Base-by-base conservation (phyloP, 257 asterid species). In the Hygrophila difformis region DNA sequence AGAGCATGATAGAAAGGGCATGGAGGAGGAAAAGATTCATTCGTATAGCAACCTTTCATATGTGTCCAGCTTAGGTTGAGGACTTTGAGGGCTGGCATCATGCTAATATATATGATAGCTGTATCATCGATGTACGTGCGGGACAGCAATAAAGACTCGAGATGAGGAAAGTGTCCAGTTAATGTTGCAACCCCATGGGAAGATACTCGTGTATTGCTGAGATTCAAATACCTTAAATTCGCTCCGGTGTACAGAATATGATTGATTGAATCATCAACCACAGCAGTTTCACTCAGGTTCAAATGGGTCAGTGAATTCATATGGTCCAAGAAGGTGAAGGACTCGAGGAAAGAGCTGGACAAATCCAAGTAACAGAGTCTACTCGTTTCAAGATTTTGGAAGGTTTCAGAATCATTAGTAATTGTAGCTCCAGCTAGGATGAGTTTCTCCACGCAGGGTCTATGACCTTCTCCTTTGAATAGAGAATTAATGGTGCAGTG, bases 141-240 rank as follows among this genome's bases (percentile, higher is more conserved):
- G 10, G 84, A 72, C 63, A 89, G 48, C 45, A 70, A 36, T 48
- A 89, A 45, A 11, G 82, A 82, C 82, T 89, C 88, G 35, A 89
- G 93, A 51, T 61, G 62, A 29, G 93, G 77, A 66, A 82, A 85
- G 59, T 68, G 68, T 12, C 92, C 96, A 58, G 82, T 82, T 70
- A 89, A 64, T 51, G 45, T 48, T 52, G 71, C 76, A 44, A 89
- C 51, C 44, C 98, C 94, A 19, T 68, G 71, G 21, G 88, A 69
- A 69, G 78, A 75, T 55, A 89, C 64, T 63, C 63, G 82, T 16
- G 98, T 82, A 39, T 61, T 41, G 67, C 70, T 75, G 72, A 89
- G 83, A 69, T 78, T 72, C 75, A 89, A 59, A 55, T 72, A 64
- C 49, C 53, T 69, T 62, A 89, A 59, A 64, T 64, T 73, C 47